Base-by-base conservation (phyloP, 768 basidiomycete genomes). In the Leccinum subgranulosum region DNA sequence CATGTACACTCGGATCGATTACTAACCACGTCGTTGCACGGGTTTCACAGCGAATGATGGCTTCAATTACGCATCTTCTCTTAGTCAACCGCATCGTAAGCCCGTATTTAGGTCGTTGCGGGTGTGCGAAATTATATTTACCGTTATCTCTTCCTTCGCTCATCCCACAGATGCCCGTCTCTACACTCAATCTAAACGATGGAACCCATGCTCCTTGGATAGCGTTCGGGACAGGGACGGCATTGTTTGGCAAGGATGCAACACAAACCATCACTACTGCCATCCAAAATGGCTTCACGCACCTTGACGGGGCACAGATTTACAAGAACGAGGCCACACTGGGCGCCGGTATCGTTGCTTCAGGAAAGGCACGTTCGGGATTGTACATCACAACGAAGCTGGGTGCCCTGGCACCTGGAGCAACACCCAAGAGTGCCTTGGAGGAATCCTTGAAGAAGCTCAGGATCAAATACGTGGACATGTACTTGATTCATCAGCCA, bases 381-480 rank as follows among this genome's bases (percentile, higher is more conserved):
- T 68, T 90, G 10, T 90, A 79, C 69, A 77, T 90, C 62, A 83
- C 84, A 41, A 86, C 85, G 21, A 86, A 87, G 61, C 71, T 86
- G 46, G 51, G 6, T 36, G 6, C 25, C 6, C 49, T 75, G 46
- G 62, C 62, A 8, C 71, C 74, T 0, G 78, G 79, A 9, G 69
- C 77, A 59, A 79, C 76, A 3, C 81, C 88, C 34, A 77, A 74
- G 52, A 74, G 76, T 4, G 73, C 79, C 0, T 67, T 92, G 10
- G 64, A 78, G 41, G 73, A 69, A n/a, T 86, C 85, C 11, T 69
- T 90, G 51, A 67, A 75, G 64, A 81, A 81, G 65, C 74, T 88
- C 6, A 71, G 77, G 12, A 69, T 84, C 52, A 75, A 82, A 54
- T 79, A 78, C 45, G 83, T 88, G 15, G 86, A 88, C 65, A 68